Percentiles rank a stretch among this genome's conserved stretches.
phyloP scores from a whole-genome alignment of 169 alveolate genomes.

The Condylostoma magnum region DNA sequence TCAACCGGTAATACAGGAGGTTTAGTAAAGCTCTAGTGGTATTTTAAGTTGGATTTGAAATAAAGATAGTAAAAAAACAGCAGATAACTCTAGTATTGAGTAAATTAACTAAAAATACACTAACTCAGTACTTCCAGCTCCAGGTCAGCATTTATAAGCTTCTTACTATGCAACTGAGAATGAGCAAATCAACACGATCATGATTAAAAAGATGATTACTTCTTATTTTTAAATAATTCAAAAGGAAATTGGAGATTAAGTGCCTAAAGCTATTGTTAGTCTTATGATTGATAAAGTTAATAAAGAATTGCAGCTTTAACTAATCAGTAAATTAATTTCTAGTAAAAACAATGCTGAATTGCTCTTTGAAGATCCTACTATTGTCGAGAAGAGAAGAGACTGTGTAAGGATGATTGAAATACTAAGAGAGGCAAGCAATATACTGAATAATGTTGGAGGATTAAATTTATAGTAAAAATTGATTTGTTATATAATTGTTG shows the following conservation, averaged over 20 bases:
- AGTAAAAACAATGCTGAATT: constrained; percentile 35
- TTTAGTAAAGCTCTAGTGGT: not conserved
- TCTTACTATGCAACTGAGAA: constrained; percentile 30
- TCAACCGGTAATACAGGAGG: not conserved
- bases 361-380: constrained; percentile 44
- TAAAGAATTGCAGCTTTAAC: constrained; percentile 33
- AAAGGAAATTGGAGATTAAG: constrained; percentile 47
- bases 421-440: constrained; percentile 27
- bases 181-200: constrained; percentile 35
- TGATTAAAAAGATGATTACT: constrained; percentile 40
- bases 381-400: constrained; percentile 36
- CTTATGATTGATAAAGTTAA: constrained; percentile 46
- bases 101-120: not conserved
- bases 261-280: constrained; percentile 56
- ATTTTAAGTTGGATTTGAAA: not conserved
- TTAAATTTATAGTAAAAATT: no score
- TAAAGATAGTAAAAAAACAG: not conserved
- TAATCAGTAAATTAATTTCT: constrained; percentile 37
- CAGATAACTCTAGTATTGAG: not conserved
- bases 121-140: not conserved
- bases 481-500: no score
- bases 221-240: constrained; percentile 45
- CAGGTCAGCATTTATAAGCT: no score
- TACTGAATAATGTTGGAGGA: constrained; percentile 33
- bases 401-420: constrained; percentile 22